phyloP scores from a whole-genome alignment of 1,139 yeast genomes.

The Yamadazyma dushanensis region DNA sequence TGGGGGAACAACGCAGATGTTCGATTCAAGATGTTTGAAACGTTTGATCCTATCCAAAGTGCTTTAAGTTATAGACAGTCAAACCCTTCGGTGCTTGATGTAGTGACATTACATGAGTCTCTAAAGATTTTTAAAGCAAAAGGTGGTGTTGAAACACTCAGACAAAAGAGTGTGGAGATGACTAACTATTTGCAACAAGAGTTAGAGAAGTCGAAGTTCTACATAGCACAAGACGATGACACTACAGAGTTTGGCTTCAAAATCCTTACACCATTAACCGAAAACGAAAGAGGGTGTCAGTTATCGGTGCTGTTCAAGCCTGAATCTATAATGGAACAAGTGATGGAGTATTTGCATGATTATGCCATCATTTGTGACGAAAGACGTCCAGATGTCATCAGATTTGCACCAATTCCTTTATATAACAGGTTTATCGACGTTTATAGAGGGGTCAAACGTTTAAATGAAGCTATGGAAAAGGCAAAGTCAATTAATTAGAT shows the following conservation, averaged over 20 bases:
- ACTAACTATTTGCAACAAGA: conserved; percentile 57
- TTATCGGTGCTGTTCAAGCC: conserved; percentile 64
- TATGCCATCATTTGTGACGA: conserved; percentile 82
- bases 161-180: conserved; percentile 56
- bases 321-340: conserved; percentile 61
- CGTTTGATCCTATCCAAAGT: conserved; percentile 75
- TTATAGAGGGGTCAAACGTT: conserved; percentile 39
- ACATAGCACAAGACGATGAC: conserved; percentile 28
- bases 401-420: conserved; percentile 81
- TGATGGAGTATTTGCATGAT: conserved; percentile 49
- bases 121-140: conserved; percentile 56
- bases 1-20: conserved; percentile 82
- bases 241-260: conserved; percentile 47
- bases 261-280: conserved; percentile 69
- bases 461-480: conserved; percentile 40
- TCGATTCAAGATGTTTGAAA: conserved; percentile 78
- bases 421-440: conserved; percentile 79
- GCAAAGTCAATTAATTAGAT: conserved; percentile 6
- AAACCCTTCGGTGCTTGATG: conserved; percentile 87
- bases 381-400: conserved; percentile 82
- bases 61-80: conserved; percentile 90
- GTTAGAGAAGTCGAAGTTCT: conserved; percentile 46
- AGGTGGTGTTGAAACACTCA: conserved; percentile 63
- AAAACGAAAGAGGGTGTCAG: conserved; percentile 73
- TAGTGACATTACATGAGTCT: conserved; percentile 68